These are phyloP conservation scores for Pseudisothecium myosuroides DNA, from an alignment of 225 moss, liverwort and hornwort genomes.

Conservation along the genomic window DNA sequence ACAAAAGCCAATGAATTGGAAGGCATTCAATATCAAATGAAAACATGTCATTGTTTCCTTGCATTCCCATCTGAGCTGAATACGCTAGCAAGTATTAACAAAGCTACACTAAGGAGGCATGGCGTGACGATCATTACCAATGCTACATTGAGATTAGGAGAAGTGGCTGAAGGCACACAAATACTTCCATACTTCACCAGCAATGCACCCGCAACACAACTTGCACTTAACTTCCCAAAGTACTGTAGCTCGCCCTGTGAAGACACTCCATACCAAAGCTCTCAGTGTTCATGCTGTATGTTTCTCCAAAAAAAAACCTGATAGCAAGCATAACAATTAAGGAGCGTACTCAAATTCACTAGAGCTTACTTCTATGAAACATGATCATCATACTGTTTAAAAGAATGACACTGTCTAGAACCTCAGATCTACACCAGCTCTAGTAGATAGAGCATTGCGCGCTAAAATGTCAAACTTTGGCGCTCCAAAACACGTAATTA, in stretches of 20 bases:
- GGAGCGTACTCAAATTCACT: not conserved
- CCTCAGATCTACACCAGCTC: not conserved
- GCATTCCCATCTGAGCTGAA: not conserved
- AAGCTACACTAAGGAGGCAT: slow-evolving; percentile 20
- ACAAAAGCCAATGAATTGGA: not conserved
- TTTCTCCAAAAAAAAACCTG: not conserved
- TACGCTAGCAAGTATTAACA: slow-evolving; percentile 40
- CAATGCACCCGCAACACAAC: slow-evolving; percentile 46
- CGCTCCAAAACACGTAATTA: not conserved
- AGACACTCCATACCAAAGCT: not conserved
- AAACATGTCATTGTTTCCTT: slow-evolving; percentile 17
- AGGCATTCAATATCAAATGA: not conserved
- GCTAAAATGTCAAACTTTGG: not conserved
- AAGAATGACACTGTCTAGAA: not conserved
- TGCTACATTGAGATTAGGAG: slow-evolving; percentile 50
- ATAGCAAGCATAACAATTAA: not conserved
- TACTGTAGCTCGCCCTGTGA: slow-evolving; percentile 56
- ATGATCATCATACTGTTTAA: not conserved
- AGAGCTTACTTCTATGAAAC: not conserved
- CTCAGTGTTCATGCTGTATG: not conserved
- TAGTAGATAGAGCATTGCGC: not conserved
- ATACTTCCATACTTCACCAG: slow-evolving; percentile 69
- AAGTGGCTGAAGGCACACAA: slow-evolving; percentile 35
- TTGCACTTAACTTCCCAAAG: slow-evolving; percentile 46
- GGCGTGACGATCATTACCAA: slow-evolving; percentile 28